phyloP scores from a whole-genome alignment of 1,139 yeast species.

The Lodderomyces orthopsilosis region DNA sequence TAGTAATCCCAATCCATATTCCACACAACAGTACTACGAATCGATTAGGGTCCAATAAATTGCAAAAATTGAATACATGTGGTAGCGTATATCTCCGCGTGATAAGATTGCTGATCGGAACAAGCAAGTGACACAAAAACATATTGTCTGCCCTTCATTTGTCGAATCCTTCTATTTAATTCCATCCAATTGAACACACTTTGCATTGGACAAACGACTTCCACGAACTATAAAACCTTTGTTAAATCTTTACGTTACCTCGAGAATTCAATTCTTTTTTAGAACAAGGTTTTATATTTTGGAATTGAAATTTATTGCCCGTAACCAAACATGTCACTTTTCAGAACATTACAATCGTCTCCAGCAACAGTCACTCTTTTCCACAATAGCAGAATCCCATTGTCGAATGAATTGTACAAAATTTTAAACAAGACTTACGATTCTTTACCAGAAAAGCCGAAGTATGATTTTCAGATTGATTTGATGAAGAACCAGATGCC shows the following conservation, averaged over 20 bases:
- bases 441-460: conserved; percentile 18
- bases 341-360: conserved; percentile 43
- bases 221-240: too few species aligned
- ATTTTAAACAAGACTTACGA: conserved; percentile 31
- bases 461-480: conserved; percentile 32
- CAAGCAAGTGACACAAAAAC: not conserved
- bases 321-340: conserved; percentile 17
- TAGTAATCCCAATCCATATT: too few species aligned
- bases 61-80: not conserved
- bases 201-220: not conserved
- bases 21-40: too few species aligned
- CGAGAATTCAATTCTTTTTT: too few species aligned
- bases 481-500: conserved; percentile 42
- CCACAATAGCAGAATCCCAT: conserved; percentile 38
- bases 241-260: too few species aligned
- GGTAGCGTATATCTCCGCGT: not conserved
- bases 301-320: not conserved
- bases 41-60: too few species aligned
- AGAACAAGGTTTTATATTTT: not conserved
- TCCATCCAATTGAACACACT: not conserved
- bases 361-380: conserved; percentile 46
- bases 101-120: not conserved
- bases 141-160: not conserved
- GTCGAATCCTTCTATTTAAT: not conserved
- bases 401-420: conserved; percentile 31